These are phyloP conservation scores for Curvularia hawaiiensis DNA, from an alignment of 2,329 filamentous ascomycete genomes.

Conservation along the genomic window DNA sequence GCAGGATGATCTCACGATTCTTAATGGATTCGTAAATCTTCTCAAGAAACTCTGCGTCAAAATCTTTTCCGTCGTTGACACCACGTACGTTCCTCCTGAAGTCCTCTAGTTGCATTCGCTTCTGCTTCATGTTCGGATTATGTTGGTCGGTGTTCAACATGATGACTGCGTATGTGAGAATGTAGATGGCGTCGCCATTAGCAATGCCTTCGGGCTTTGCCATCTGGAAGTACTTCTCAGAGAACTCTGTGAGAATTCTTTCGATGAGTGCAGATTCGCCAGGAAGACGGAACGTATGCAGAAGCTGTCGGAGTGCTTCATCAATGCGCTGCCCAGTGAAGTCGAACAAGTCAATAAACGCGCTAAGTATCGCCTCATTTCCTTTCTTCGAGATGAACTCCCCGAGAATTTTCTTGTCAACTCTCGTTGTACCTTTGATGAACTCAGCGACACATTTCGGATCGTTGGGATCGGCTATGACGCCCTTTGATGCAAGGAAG, in stretches of 20 bases:
- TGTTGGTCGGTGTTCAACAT: conserved; percentile 98
- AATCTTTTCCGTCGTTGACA: conserved; percentile 85
- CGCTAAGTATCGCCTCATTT: conserved; percentile 82
- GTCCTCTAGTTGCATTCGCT: conserved; percentile 82
- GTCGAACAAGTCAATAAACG: conserved; percentile 86
- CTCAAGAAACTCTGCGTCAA: conserved; percentile 80
- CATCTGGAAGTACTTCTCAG: conserved; percentile 79
- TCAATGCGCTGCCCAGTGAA: conserved; percentile 87
- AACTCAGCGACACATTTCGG: conserved; percentile 83
- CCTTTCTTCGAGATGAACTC: conserved; percentile 92
- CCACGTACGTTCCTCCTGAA: conserved; percentile 91
- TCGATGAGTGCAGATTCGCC: conserved; percentile 94
- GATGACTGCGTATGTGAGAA: conserved; percentile 94
- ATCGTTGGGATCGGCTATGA: conserved; percentile 78
- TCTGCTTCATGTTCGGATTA: conserved; percentile 85
- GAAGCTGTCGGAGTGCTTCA: conserved; percentile 83
- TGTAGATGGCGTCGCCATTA: conserved; percentile 85
- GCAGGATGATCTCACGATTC: conserved; percentile 91
- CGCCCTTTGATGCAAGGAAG: conserved; percentile 81
- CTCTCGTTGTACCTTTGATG: conserved; percentile 80
- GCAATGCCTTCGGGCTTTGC: conserved; percentile 75
- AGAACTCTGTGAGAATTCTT: conserved; percentile 85
- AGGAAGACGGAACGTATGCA: conserved; percentile 90
- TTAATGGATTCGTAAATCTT: conserved; percentile 91
- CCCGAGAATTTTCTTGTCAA: conserved; percentile 89